Conservation (phyloP, 1,284 basidiomycete species). For the Naganishia sp. region DNA sequence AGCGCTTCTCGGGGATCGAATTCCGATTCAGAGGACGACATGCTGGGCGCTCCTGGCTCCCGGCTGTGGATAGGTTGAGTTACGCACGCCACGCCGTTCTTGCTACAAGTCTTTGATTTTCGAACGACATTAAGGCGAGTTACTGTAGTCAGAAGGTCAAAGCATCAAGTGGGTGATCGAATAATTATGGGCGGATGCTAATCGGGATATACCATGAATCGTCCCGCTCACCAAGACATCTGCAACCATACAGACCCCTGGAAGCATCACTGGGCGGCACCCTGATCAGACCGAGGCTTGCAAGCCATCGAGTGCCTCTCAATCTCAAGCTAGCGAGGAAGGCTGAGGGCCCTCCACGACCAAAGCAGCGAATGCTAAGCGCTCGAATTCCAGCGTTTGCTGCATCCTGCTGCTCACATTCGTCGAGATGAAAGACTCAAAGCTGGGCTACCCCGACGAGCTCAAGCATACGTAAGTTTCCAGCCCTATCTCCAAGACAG, state of each 20-base stretch:
- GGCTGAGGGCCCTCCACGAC: not conserved
- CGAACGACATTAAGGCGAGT: too few species aligned
- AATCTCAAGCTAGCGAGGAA: not conserved
- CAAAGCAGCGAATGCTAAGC: not conserved
- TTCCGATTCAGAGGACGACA: conserved; percentile 22
- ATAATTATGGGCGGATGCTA: too few species aligned
- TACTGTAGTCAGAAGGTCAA: too few species aligned
- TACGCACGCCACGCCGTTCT: not conserved
- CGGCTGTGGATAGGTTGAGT: not conserved
- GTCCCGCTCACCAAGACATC: too few species aligned
- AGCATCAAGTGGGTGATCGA: too few species aligned
- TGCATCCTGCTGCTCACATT: too few species aligned
- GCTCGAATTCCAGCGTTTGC: not conserved
- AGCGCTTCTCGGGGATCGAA: conserved; percentile 19
- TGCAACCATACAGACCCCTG: too few species aligned
- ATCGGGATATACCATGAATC: too few species aligned
- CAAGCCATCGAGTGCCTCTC: too few species aligned
- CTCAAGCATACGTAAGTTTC: conserved; percentile 32
- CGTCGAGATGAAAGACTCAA: not conserved
- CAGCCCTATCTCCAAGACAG: not conserved
- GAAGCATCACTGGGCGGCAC: too few species aligned
- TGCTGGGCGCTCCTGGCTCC: not conserved
- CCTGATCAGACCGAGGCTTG: too few species aligned
- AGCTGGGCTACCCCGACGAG: conserved; percentile 23
- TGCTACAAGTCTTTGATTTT: too few species aligned